phyloP scores from a whole-genome alignment of 2,329 filamentous ascomycete species.

The Apiospora aurea region DNA sequence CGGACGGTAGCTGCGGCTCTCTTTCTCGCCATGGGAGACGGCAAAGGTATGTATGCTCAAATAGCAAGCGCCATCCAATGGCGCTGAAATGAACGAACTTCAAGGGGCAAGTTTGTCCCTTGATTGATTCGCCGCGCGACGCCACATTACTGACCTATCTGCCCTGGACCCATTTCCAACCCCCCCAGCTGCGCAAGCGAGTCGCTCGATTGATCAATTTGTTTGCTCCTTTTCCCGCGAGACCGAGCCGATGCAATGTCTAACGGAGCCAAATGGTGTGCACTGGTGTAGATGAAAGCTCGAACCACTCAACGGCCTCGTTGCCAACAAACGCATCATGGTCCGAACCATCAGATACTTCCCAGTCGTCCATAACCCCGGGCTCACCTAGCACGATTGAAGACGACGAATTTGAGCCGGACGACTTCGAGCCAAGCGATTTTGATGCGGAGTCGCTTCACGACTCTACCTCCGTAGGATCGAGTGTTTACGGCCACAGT shows the following conservation, averaged over 20 bases:
- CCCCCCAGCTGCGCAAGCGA: neutral
- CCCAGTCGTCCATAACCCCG: neutral
- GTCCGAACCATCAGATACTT: conserved; percentile 8
- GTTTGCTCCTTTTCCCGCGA: neutral
- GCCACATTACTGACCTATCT: neutral
- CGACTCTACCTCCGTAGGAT: conserved; percentile 41
- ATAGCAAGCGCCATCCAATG: neutral
- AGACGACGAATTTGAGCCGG: conserved; percentile 17
- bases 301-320: neutral
- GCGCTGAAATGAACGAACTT: neutral
- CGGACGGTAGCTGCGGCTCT: conserved; percentile 25
- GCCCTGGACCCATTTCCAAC: neutral
- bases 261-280: neutral
- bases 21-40: conserved; percentile 28
- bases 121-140: neutral
- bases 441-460: conserved; percentile 27
- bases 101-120: neutral
- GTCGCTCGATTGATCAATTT: neutral
- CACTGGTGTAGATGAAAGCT: neutral
- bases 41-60: conserved; percentile 24
- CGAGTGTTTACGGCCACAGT: conserved; percentile 47
- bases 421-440: conserved; percentile 32
- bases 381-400: conserved; percentile 7
- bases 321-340: conserved; percentile 13
- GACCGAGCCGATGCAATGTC: neutral